phyloP scores from a whole-genome alignment of 2,329 filamentous ascomycete genomes.

The Diaporthe ampelina region DNA sequence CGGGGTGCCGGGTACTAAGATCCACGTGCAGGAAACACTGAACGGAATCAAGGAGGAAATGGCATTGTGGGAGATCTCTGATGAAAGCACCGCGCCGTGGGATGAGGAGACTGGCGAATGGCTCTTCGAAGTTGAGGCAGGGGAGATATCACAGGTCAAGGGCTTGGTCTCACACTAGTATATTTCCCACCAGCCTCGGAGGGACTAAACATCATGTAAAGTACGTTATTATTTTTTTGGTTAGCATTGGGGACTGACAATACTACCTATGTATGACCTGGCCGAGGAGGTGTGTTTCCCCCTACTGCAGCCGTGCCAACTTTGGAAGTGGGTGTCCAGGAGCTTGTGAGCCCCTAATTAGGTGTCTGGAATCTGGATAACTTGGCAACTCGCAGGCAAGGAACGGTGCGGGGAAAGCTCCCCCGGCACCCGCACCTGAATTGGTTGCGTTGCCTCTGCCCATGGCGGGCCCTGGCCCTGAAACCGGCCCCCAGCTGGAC shows the following conservation, averaged over 20 bases:
- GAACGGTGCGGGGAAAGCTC: conserved; percentile 23
- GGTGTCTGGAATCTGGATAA: not conserved
- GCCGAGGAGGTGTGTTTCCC: too few relatives aligned
- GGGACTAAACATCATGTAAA: not conserved
- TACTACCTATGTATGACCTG: not conserved
- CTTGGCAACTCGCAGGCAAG: conserved; percentile 5
- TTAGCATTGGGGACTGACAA: not conserved
- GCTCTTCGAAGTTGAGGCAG: not conserved
- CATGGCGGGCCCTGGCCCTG: conserved; percentile 8
- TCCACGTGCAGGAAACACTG: conserved; percentile 2
- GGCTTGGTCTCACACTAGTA: not conserved
- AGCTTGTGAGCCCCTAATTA: conserved; percentile 2
- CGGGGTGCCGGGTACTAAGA: conserved; percentile 6
- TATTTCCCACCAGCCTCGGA: too few relatives aligned
- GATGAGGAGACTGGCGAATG: conserved; percentile 4
- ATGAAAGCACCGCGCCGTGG: conserved; percentile 1
- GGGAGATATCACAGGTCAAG: not conserved
- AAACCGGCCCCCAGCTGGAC: conserved; percentile 17
- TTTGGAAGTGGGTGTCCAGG: not conserved
- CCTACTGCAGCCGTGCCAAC: not conserved
- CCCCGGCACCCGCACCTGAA: conserved; percentile 5
- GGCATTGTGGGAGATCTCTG: not conserved
- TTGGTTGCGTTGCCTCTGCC: not conserved
- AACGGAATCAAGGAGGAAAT: not conserved
- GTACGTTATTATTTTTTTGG: not conserved